Percentiles rank a stretch among this genome's conserved stretches.
phyloP scores from a whole-genome alignment of 2,329 filamentous ascomycete genomes.

The Claviceps cyperi region DNA sequence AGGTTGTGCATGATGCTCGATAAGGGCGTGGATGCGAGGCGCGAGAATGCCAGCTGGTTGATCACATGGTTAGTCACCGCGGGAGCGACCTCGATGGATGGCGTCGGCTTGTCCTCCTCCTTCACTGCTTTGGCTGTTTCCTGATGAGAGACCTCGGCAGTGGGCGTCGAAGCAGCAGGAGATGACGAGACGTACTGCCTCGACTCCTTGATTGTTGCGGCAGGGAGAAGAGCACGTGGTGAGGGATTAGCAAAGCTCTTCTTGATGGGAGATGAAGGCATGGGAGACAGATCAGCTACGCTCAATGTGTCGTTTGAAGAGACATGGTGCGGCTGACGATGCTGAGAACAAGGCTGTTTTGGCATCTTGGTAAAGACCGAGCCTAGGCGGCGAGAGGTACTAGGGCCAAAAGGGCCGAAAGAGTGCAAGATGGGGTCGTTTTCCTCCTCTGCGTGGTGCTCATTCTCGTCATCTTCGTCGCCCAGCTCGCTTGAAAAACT shows the following conservation, averaged over 20 bases:
- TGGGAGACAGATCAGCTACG: constrained; percentile 9
- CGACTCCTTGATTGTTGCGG: background rate
- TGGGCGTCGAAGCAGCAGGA: constrained; percentile 10
- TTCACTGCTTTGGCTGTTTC: background rate
- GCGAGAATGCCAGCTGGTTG: constrained; percentile 91
- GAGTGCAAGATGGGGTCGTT: constrained; percentile 89
- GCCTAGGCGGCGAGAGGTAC: constrained; percentile 68
- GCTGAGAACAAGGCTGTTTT: constrained; percentile 20
- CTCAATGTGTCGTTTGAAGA: constrained; percentile 11
- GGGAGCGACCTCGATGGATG: constrained; percentile 23
- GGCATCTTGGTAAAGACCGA: constrained; percentile 61
- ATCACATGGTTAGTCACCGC: constrained; percentile 68
- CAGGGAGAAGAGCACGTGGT: background rate
- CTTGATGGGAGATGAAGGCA: constrained; percentile 12
- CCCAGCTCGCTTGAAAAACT: constrained; percentile 43
- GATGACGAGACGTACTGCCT: constrained; percentile 11
- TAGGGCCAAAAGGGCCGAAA: constrained; percentile 78
- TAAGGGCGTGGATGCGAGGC: constrained; percentile 78
- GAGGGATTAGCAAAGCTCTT: constrained; percentile 3
- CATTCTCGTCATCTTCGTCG: constrained; percentile 46
- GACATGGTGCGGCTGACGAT: constrained; percentile 11
- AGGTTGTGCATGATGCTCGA: constrained; percentile 82
- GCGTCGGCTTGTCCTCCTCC: constrained; percentile 9
- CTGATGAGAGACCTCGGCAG: constrained; percentile 7
- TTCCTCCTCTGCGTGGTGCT: constrained; percentile 77